Conservation (phyloP, 176 grass and related monocot genomes). For the Melocanna baccifera region DNA sequence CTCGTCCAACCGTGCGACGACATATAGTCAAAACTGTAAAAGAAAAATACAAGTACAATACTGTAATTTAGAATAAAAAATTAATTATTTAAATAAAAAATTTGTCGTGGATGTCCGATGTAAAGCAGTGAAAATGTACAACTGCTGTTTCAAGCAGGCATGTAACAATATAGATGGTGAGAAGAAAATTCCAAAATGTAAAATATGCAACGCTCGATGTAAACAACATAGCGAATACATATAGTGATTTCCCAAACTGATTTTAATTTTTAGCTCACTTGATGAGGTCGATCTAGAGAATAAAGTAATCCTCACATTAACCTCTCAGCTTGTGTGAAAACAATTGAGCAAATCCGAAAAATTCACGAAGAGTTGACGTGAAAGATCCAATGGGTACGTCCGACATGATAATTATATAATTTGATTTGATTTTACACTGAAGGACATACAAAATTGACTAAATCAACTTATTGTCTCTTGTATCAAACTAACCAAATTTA, state of each 20-base stretch:
- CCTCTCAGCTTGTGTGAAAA: background rate
- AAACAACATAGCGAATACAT: background rate
- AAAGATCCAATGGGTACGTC: background rate
- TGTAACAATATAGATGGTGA: background rate
- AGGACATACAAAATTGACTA: slow-evolving; percentile 8
- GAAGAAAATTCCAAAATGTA: background rate
- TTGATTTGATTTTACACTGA: background rate
- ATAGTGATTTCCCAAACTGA: background rate
- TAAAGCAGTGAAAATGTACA: background rate
- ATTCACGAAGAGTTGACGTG: background rate
- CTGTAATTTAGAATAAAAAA: too few species aligned
- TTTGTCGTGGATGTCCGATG: background rate
- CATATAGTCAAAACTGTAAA: too few species aligned
- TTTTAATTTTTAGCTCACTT: background rate
- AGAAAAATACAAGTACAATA: too few species aligned
- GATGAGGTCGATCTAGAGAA: background rate
- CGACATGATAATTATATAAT: background rate
- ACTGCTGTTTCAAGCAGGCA: background rate
- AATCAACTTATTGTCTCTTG: background rate
- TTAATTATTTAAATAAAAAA: too few species aligned
- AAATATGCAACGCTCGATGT: background rate
- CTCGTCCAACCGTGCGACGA: too few species aligned
- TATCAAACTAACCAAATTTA: slow-evolving; percentile 34
- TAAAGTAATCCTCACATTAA: background rate
- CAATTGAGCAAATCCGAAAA: background rate